phyloP scores from a whole-genome alignment of 768 basidiomycete genomes.

The Pholiota conissans region DNA sequence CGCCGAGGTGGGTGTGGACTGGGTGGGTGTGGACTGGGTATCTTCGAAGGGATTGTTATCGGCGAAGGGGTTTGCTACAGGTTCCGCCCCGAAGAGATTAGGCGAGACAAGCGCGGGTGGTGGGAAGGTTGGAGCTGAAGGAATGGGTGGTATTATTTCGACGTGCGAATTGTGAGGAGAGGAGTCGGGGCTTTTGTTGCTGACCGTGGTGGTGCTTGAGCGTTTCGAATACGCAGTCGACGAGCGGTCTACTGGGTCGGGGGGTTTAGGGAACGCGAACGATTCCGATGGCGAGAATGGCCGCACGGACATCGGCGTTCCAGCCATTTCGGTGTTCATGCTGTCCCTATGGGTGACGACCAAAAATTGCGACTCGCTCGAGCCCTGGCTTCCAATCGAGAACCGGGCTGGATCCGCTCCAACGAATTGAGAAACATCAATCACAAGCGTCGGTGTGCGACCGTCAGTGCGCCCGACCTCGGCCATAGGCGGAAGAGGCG shows the following conservation, averaged over 20 bases:
- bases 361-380: conserved; percentile 41
- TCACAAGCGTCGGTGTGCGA: conserved; percentile 30
- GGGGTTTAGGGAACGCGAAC: conserved; percentile 67
- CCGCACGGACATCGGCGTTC: conserved; percentile 60
- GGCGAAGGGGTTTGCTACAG: conserved; percentile 12
- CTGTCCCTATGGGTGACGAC: conserved; percentile 27
- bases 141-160: conserved; percentile 9
- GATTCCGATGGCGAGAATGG: conserved; percentile 69
- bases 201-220: conserved; percentile 18
- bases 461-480: conserved; percentile 44
- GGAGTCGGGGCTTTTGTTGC: neutral
- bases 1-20: conserved; percentile 7
- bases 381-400: conserved; percentile 42
- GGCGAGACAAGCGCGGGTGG: conserved; percentile 7
- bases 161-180: neutral
- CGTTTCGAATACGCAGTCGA: conserved; percentile 22
- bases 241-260: conserved; percentile 18
- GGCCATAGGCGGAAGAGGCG: conserved; percentile 53
- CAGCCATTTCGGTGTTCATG: conserved; percentile 22
- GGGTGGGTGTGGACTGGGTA: conserved; percentile 7
- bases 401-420: conserved; percentile 23
- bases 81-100: conserved; percentile 34
- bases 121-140: conserved; percentile 11
- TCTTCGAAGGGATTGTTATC: conserved; percentile 28
- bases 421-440: conserved; percentile 23